phyloP scores from a whole-genome alignment of 306 rosid genomes.

The Rosa lucieae region DNA sequence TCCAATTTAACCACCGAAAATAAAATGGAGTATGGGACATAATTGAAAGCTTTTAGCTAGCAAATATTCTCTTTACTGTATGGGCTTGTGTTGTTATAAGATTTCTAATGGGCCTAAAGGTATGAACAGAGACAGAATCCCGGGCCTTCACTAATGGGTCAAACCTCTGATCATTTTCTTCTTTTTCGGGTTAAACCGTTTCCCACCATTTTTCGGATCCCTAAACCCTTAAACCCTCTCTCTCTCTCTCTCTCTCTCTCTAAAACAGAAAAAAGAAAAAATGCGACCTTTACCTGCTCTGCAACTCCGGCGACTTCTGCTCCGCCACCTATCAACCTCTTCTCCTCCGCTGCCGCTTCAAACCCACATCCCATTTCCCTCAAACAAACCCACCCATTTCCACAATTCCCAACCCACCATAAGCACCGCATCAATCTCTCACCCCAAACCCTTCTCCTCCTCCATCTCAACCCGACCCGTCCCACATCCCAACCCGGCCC shows the following conservation, averaged over 20 bases:
- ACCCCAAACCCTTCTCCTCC: constrained; percentile 41
- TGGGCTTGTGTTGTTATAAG: too few species aligned
- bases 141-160: not conserved
- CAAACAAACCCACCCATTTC: constrained; percentile 19
- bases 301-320: constrained; percentile 54
- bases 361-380: not conserved
- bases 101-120: not conserved
- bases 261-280: not conserved
- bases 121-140: not conserved
- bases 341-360: constrained; percentile 7
- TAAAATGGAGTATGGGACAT: too few species aligned
- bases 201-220: not conserved
- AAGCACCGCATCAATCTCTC: not conserved
- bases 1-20: too few species aligned
- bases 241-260: not conserved
- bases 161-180: not conserved
- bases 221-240: not conserved
- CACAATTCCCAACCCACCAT: constrained; percentile 25
- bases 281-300: constrained; percentile 64
- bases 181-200: too few species aligned
- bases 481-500: not conserved
- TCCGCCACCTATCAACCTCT: constrained; percentile 37
- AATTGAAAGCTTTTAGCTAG: too few species aligned
- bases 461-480: constrained; percentile 29
- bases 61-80: too few species aligned